Base-by-base conservation (phyloP, 176 grass and related monocot genomes). In the Metroxylon sagu region DNA sequence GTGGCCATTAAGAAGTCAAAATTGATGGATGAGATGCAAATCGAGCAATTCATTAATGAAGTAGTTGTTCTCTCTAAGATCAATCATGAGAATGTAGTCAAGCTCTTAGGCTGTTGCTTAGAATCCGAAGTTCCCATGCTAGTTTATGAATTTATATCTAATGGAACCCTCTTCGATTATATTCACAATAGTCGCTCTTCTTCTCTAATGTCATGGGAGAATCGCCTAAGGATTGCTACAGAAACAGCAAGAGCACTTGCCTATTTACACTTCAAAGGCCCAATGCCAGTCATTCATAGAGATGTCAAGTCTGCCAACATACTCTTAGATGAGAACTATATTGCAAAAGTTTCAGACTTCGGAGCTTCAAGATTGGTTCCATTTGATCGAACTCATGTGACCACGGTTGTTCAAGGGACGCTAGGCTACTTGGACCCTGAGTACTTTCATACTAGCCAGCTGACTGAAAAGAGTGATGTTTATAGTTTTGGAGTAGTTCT, bases 401-500 rank as follows among this genome's bases (percentile, higher is more conserved):
- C 80, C 28, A 84, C 85, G 53, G 70, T 84, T 0, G 80, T 80
- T 60, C 77, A 84, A 60, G 85, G 80, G 15, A 80, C 85, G 12
- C 56, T 84, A 7, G 85, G 85, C 4, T 89, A 89, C 52, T 56
- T 89, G 55, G 85, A 80, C 61, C 85, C 79, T 59, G 84, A 87
- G 28, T 87, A 87, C 63, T 84, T 83, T 54, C 64, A 77, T 15
- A 84, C 80, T 64, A 74, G 85, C 68, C 56, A 66, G 19, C 18
- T 89, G 73, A 89, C 85, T 5, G 71, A 87, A 16, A 83, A 82
- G 60, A 87, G 84, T 16, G 79, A 87, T 16, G 84, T 87, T 3
- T 87, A 89, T 58, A 89, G 85, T 62, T 89, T 89, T 5, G 80
- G 80, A 5, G 85, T 89, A 14, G 80, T 84, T 0, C 60, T 89